phyloP scores from a whole-genome alignment of 345 rosid species.

The Citrus inodora region DNA sequence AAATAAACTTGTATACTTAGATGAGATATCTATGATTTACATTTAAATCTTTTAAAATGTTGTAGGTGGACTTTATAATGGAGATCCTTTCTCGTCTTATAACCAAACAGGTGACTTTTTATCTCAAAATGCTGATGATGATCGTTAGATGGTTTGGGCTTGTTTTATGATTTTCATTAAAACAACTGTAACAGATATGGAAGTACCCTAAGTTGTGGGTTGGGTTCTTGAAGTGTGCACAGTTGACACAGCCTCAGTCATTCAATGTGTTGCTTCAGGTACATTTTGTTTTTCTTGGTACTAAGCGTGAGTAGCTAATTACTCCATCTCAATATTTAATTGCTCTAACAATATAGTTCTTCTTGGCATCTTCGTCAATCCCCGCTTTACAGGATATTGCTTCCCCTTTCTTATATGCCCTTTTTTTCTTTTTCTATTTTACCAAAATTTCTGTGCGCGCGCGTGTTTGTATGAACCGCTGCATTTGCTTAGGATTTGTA shows the following conservation, averaged over 20 bases:
- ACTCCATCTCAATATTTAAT: too few relatives aligned
- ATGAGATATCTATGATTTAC: background rate
- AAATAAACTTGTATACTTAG: background rate
- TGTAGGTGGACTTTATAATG: slow-evolving; percentile 86
- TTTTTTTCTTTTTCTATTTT: background rate
- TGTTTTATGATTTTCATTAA: slow-evolving; percentile 12
- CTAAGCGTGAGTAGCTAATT: background rate
- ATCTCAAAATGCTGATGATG: background rate
- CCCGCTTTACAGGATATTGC: too few relatives aligned
- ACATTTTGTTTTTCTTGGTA: slow-evolving; percentile 1
- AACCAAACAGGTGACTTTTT: slow-evolving; percentile 76
- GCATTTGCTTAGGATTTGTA: background rate
- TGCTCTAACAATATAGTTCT: too few relatives aligned
- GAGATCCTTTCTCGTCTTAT: slow-evolving; percentile 96
- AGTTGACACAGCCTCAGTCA: slow-evolving; percentile 83
- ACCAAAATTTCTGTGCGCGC: background rate
- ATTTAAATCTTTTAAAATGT: slow-evolving; percentile 1
- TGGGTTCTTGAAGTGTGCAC: slow-evolving; percentile 92
- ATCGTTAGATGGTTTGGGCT: slow-evolving; percentile 3
- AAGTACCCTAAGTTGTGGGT: slow-evolving; percentile 97
- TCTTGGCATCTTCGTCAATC: too few relatives aligned
- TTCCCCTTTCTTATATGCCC: too few relatives aligned
- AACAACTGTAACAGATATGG: slow-evolving; percentile 73
- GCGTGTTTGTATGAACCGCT: background rate
- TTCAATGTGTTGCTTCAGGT: slow-evolving; percentile 93